A percentile compares a stretch with the other conserved stretches of the same genome.
These are phyloP conservation scores for Backusella sp. DNA, from an alignment of 192 early-diverging fungal genomes.

Conservation along the genomic window DNA sequence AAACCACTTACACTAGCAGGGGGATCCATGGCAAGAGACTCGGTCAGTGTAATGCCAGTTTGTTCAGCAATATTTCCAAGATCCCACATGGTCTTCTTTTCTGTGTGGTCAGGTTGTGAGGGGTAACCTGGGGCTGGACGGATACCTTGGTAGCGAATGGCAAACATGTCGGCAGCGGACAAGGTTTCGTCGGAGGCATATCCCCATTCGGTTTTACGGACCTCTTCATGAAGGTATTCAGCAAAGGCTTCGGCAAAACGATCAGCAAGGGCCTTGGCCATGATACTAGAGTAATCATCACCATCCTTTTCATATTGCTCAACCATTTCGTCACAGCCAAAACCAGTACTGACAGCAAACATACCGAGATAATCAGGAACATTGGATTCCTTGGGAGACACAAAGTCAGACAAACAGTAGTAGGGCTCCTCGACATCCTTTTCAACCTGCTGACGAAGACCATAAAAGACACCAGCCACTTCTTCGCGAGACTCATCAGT, in stretches of 20 bases:
- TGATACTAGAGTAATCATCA: slow-evolving; percentile 92
- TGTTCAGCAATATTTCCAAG: slow-evolving; percentile 74
- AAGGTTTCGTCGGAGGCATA: slow-evolving; percentile 80
- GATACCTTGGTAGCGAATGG: slow-evolving; percentile 94
- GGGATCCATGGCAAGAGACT: slow-evolving; percentile 91
- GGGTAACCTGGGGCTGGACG: slow-evolving; percentile 95
- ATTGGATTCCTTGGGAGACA: slow-evolving; percentile 75
- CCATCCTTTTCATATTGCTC: slow-evolving; percentile 74
- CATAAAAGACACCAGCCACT: slow-evolving; percentile 74
- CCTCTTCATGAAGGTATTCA: slow-evolving; percentile 85
- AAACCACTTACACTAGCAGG: slow-evolving; percentile 85
- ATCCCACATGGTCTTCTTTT: slow-evolving; percentile 93
- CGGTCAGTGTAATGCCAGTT: slow-evolving; percentile 89
- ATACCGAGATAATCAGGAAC: slow-evolving; percentile 87
- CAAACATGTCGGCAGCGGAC: slow-evolving; percentile 76
- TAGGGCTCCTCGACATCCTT: slow-evolving; percentile 87
- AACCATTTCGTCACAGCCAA: slow-evolving; percentile 88
- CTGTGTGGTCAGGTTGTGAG: slow-evolving; percentile 93
- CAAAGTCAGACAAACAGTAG: slow-evolving; percentile 88
- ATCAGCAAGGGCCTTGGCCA: slow-evolving; percentile 95
- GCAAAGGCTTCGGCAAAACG: slow-evolving; percentile 92
- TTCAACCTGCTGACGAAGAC: slow-evolving; percentile 85
- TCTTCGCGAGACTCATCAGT: slow-evolving; percentile 68
- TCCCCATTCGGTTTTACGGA: slow-evolving; percentile 89
- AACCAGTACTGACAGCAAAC: slow-evolving; percentile 87